These are phyloP conservation scores for Cornus controversa DNA, from an alignment of 148 eudicot genomes.

Conservation along the genomic window DNA sequence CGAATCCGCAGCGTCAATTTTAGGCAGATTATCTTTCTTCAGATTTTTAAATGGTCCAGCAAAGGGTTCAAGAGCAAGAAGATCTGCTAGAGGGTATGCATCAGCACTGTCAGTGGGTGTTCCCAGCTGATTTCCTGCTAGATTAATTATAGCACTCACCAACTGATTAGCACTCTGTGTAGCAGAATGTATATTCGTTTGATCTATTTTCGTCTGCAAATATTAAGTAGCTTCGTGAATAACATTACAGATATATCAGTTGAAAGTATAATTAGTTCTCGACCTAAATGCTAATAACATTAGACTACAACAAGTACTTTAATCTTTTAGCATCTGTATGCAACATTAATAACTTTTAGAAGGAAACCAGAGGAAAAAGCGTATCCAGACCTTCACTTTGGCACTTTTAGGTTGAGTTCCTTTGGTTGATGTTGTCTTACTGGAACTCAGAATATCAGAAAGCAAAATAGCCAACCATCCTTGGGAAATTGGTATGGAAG, in stretches of 20 bases:
- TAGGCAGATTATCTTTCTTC: constrained; percentile 63
- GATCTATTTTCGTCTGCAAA: constrained; percentile 90
- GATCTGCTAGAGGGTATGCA: constrained; percentile 62
- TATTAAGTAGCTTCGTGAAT: constrained; percentile 14
- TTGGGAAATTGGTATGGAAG: constrained; percentile 83
- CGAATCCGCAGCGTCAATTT: constrained; percentile 82
- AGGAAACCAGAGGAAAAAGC: background rate
- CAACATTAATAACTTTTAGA: background rate
- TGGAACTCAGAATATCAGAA: constrained; percentile 57
- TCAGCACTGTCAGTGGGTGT: constrained; percentile 42
- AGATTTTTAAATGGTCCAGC: constrained; percentile 59
- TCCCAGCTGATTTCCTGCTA: constrained; percentile 76
- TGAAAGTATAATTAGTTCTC: background rate
- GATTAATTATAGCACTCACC: constrained; percentile 73
- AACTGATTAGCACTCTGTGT: constrained; percentile 67
- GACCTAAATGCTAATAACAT: background rate
- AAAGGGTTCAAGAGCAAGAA: constrained; percentile 87
- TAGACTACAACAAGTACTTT: background rate
- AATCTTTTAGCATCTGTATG: background rate
- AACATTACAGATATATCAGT: background rate
- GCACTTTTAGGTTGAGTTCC: constrained; percentile 60
- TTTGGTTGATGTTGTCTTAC: constrained; percentile 50
- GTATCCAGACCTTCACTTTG: constrained; percentile 76
- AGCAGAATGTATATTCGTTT: constrained; percentile 63
- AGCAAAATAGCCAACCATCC: constrained; percentile 87